phyloP scores from a whole-genome alignment of 108 stramenopile species.

The Stephanodiscus minutulus region DNA sequence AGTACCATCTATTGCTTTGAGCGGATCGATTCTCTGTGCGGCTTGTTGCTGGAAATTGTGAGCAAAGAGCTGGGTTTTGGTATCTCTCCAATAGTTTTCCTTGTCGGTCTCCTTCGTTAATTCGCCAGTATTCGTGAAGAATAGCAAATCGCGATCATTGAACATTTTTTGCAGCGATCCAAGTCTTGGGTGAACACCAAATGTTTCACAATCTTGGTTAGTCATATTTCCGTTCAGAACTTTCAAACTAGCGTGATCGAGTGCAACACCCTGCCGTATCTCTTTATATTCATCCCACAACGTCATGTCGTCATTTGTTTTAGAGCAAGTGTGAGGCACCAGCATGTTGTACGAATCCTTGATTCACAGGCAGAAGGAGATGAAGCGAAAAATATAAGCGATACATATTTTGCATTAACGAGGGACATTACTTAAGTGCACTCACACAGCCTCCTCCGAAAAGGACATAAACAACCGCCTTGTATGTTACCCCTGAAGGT shows the following conservation, averaged over 20 bases:
- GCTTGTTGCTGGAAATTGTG: conserved; percentile 51
- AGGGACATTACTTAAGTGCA: not conserved
- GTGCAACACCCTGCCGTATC: conserved; percentile 45
- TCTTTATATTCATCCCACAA: conserved; percentile 35
- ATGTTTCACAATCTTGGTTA: conserved; percentile 60
- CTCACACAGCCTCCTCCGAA: conserved; percentile 49
- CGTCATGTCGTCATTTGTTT: conserved; percentile 22
- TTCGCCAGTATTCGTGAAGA: conserved; percentile 75
- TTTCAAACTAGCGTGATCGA: conserved; percentile 20
- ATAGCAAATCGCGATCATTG: conserved; percentile 62
- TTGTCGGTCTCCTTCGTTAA: conserved; percentile 52
- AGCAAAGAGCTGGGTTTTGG: conserved; percentile 55
- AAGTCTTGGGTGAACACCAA: conserved; percentile 60
- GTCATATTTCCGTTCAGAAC: conserved; percentile 31
- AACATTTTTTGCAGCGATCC: conserved; percentile 52
- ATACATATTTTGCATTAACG: not conserved
- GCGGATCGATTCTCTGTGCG: conserved; percentile 43
- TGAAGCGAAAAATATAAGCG: not conserved
- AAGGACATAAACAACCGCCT: conserved; percentile 58
- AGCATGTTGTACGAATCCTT: conserved; percentile 59
- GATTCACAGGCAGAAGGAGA: not conserved
- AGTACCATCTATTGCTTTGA: conserved; percentile 39
- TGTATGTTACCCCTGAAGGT: conserved; percentile 44
- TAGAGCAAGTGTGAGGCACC: conserved; percentile 46
- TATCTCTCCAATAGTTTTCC: conserved; percentile 47